Evolutionary conservation across 306 rosid genomes (phyloP), one percentile per base, ranked within the genome.

Genomic region (Castanea crenata): DNA sequence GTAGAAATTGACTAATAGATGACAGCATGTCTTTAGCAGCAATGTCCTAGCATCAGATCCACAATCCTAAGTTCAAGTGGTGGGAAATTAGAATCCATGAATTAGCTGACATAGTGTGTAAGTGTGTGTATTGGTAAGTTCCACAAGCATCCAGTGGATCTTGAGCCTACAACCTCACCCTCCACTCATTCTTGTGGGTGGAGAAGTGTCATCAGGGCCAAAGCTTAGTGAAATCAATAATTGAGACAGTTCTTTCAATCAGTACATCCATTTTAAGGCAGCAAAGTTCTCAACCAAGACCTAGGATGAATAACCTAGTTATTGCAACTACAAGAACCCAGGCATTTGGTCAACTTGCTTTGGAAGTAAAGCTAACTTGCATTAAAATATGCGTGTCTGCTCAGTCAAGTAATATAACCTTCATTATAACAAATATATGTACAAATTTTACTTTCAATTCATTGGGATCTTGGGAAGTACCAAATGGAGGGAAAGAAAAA

Each of bases 381-480:
- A 34, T 2, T 41, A 41, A 41, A 41, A 41, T 8, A 41, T 41
- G 46, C 69, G 15, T 29, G 44, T 12, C 41, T 29, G 12, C 41
- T 61, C 21, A 63, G 31, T 10, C 35, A 63, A 27, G 5, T 15
- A 5, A 63, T 13, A 41, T 41, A 41, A 41, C 46, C 3, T 29
- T 35, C 31, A 14, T 63, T n/a, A 63, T 44, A 63, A 63, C 10
- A 63, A 16, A 5, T 29, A 14, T 32, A 77, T 76, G 14, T 55
- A 74, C 23, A 67, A 67, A 31, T 44, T 59, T 67, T 9, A 16
- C 23, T 57, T 71, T 85, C 59, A 20, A 35, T 65, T 52, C 54
- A 20, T n/a, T 44, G 20, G 25, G 71, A 65, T 58, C 64, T 21
- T 9, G 29, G 64, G 23, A 58, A 58, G 31, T 3, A 58, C 27